Evolutionary conservation across 805 yeast genomes (phyloP).

Genomic region (Lipomyces oligophaga): DNA sequence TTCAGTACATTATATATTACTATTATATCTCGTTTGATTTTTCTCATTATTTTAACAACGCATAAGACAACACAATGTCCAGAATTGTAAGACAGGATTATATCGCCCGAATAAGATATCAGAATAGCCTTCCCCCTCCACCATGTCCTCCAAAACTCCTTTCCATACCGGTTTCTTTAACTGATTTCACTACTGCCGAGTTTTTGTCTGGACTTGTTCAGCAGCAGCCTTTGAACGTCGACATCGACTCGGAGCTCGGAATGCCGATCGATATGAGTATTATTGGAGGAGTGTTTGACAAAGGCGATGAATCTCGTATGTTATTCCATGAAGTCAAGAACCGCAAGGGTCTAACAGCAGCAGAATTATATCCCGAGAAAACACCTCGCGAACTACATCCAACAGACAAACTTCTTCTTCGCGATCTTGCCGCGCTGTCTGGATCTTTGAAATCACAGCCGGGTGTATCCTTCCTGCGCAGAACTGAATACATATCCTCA

Average conservation of each 20-base stretch:
- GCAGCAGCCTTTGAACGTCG: conserved; percentile 63
- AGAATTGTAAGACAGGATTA: conserved; percentile 39
- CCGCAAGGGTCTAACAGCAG: not conserved
- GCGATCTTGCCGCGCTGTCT: conserved; percentile 64
- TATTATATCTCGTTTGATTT: too few relatives aligned
- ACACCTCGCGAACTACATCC: conserved; percentile 21
- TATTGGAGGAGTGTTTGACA: conserved; percentile 64
- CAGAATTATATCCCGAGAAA: conserved; percentile 21
- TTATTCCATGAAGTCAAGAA: not conserved
- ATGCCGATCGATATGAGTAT: conserved; percentile 70
- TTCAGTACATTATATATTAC: too few relatives aligned
- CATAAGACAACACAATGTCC: conserved; percentile 26
- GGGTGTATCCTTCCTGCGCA: conserved; percentile 73
- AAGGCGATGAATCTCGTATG: conserved; percentile 45
- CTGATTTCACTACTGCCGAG: conserved; percentile 48
- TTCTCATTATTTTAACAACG: too few relatives aligned
- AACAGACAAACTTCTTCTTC: conserved; percentile 56
- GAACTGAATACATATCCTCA: conserved; percentile 88
- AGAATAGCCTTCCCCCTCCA: conserved; percentile 88
- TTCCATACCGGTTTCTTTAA: conserved; percentile 48
- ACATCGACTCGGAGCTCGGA: conserved; percentile 53
- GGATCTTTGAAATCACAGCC: conserved; percentile 33
- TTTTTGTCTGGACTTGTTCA: conserved; percentile 71
- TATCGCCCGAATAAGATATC: conserved; percentile 72
- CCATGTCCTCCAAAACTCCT: conserved; percentile 84